Base-by-base conservation (phyloP, 1,139 yeast genomes). In the Pichia sp. region DNA sequence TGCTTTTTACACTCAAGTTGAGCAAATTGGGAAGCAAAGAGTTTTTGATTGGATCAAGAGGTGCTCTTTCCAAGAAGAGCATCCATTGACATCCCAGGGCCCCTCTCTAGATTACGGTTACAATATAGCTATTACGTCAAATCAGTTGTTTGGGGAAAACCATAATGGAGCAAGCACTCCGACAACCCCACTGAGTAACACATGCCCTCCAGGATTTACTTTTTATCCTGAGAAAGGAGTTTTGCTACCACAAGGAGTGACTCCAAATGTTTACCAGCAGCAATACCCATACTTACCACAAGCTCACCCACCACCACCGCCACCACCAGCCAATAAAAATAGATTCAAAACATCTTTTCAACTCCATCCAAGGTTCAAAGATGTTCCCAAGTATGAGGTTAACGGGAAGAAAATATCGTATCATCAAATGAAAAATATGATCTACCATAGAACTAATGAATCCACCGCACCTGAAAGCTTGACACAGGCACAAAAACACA, bases 1-100 rank as follows among this genome's bases (percentile, higher is more conserved):
- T 20, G 44, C 50, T 12, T 51, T 52, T 28, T 52, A 44, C 26
- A 14, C 23, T 5, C 44, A 46, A 22, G 39, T 50, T 26, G 45
- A 46, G 18, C 30, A 35, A 22, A 26, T 52, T 6, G 37, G 34
- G 13, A 32, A 34, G 6, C 32, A 38, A 22, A 29, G 41, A 2
- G 14, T 39, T 10, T 49, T 42, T 36, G 40, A 52, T 30, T 51
- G 56, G 57, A 33, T 40, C 3, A 44, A 31, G 15, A 45, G 25
- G 23, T 21, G 15, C 3, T 8, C 30, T 4, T 36, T 33, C 19
- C 22, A 22, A 12, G 21, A 31, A 6, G 26, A 22, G 17, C 21
- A 22, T 5, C 34, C 41, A 12, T 19, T 27, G 16, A 6, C 27
- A 4, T 5, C 21, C 4, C 26, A 33, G 25, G 26, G 17, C 7